Conservation (phyloP, 2,329 filamentous ascomycete species). For the Xylaria sp. region DNA sequence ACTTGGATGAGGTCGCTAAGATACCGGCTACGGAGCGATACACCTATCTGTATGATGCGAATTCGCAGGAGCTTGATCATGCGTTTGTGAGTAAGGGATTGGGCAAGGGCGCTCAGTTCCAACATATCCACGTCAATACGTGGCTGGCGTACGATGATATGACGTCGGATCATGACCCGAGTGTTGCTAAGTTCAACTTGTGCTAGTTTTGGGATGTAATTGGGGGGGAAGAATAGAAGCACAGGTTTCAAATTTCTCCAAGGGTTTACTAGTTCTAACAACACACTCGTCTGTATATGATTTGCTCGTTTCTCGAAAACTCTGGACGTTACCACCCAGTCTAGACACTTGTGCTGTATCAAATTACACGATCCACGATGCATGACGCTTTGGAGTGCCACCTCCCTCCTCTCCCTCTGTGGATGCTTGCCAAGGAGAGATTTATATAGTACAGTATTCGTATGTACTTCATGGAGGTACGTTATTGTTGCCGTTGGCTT, state of each 20-base stretch:
- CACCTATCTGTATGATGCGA: constrained; percentile 76
- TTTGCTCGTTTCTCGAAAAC: neutral
- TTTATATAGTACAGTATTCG: neutral
- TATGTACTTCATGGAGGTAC: too few relatives aligned
- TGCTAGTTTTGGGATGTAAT: constrained; percentile 48
- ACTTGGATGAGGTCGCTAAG: constrained; percentile 69
- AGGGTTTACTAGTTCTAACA: neutral
- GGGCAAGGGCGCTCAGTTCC: constrained; percentile 56
- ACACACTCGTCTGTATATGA: neutral
- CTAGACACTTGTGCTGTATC: neutral
- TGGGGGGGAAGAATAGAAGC: neutral
- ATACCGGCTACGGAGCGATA: constrained; percentile 69
- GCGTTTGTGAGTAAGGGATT: constrained; percentile 59
- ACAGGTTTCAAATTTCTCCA: neutral
- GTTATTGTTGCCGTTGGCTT: neutral
- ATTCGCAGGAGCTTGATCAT: constrained; percentile 76
- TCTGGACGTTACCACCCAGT: neutral
- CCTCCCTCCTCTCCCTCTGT: too few relatives aligned
- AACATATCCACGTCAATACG: constrained; percentile 77
- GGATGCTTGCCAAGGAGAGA: neutral
- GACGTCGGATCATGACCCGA: constrained; percentile 76
- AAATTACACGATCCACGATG: neutral
- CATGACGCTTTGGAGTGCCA: neutral
- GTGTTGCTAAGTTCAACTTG: constrained; percentile 69
- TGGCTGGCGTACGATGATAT: constrained; percentile 68